Percentiles rank a stretch among this genome's conserved stretches.
Evolutionary conservation across 768 basidiomycete species (phyloP).

Genomic region (Clathrus columnatus): DNA sequence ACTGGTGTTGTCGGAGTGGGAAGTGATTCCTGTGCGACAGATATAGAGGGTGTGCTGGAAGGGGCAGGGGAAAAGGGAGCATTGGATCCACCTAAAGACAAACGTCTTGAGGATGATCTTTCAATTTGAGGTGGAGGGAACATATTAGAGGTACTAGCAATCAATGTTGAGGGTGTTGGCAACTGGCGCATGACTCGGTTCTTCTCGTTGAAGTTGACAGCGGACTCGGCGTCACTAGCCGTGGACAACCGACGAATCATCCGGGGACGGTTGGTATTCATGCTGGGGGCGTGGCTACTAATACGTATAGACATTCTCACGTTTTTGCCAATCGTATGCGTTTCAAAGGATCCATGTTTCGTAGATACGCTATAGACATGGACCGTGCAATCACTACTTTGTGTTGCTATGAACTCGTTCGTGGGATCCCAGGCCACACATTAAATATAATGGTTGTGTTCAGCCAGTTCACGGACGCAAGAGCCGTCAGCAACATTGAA

Average conservation of each 20-base stretch:
- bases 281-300: constrained; percentile 66
- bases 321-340: constrained; percentile 87
- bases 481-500: constrained; percentile 71
- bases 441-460: constrained; percentile 95
- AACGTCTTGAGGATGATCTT: constrained; percentile 51
- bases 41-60: constrained; percentile 50
- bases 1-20: constrained; percentile 52
- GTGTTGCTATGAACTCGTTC: constrained; percentile 95
- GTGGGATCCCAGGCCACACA: constrained; percentile 98
- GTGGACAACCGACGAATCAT: constrained; percentile 64
- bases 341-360: constrained; percentile 76
- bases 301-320: constrained; percentile 60
- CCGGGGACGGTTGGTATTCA: constrained; percentile 45
- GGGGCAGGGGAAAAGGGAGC: constrained; percentile 61
- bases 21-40: constrained; percentile 34
- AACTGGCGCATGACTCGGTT: constrained; percentile 24
- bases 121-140: constrained; percentile 64
- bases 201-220: constrained; percentile 42
- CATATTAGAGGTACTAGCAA: constrained; percentile 29
- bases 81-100: constrained; percentile 70
- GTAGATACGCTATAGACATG: constrained; percentile 82
- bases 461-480: constrained; percentile 82
- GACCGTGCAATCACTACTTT: constrained; percentile 93
- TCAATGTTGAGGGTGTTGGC: constrained; percentile 16
- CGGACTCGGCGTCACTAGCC: constrained; percentile 66